Evolutionary conservation across 345 rosid species (phyloP).

Genomic region (Camelina hispida): DNA sequence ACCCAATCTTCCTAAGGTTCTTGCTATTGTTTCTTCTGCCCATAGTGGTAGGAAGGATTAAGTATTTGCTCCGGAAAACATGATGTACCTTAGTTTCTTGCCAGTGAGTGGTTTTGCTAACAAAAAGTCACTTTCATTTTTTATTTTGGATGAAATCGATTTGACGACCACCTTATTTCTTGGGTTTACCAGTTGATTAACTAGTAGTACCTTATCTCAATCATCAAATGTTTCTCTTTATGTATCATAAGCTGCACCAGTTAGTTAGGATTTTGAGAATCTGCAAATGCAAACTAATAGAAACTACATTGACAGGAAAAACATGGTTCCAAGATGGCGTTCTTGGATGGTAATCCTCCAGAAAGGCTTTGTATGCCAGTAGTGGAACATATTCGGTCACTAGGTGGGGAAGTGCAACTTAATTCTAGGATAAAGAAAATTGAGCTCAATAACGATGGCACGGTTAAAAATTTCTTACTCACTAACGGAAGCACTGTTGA

Average conservation of each 20-base stretch:
- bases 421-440: slow-evolving; percentile 83
- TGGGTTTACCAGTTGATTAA: slow-evolving; percentile 5
- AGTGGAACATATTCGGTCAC: slow-evolving; percentile 70
- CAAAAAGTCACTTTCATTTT: neutral
- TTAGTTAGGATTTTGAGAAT: slow-evolving; percentile 4
- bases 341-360: slow-evolving; percentile 95
- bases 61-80: neutral
- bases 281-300: slow-evolving; percentile 24
- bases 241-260: slow-evolving; percentile 15
- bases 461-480: slow-evolving; percentile 72
- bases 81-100: slow-evolving; percentile 4
- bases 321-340: slow-evolving; percentile 98
- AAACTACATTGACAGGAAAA: slow-evolving; percentile 66
- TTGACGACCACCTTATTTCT: neutral
- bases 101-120: slow-evolving; percentile 1
- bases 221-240: slow-evolving; percentile 11
- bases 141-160: neutral
- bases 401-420: slow-evolving; percentile 83
- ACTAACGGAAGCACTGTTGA: slow-evolving; percentile 67
- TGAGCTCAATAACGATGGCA: slow-evolving; percentile 80
- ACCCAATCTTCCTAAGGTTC: neutral
- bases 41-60: neutral
- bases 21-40: slow-evolving; percentile 6
- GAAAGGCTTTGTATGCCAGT: slow-evolving; percentile 94
- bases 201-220: neutral